phyloP scores from a whole-genome alignment of 257 asterid species.

The Solanum sitiens region DNA sequence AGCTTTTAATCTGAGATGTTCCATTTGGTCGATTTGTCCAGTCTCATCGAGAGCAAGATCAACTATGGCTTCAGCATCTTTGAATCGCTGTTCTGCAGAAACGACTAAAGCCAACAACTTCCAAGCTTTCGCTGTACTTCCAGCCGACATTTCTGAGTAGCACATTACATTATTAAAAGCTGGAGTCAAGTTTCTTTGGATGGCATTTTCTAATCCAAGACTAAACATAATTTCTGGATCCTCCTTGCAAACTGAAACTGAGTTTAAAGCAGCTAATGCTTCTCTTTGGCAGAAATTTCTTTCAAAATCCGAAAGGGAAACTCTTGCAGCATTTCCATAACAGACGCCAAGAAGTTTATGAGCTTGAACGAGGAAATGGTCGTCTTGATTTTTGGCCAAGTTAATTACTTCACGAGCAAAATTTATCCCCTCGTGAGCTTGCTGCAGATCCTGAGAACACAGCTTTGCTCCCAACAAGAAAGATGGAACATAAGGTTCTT shows the following conservation, averaged over 20 bases:
- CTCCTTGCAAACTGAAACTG: slow-evolving; percentile 11
- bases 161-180: slow-evolving; percentile 52
- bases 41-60: slow-evolving; percentile 80
- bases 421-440: slow-evolving; percentile 40
- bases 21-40: slow-evolving; percentile 46
- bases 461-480: slow-evolving; percentile 74
- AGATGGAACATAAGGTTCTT: slow-evolving; percentile 37
- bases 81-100: slow-evolving; percentile 63
- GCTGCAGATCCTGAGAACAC: slow-evolving; percentile 44
- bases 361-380: slow-evolving; percentile 44
- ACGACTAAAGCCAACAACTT: slow-evolving; percentile 61
- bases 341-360: slow-evolving; percentile 70
- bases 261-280: slow-evolving; percentile 35
- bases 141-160: slow-evolving; percentile 41
- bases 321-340: slow-evolving; percentile 64
- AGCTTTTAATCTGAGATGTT: slow-evolving; percentile 71
- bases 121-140: slow-evolving; percentile 62
- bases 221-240: slow-evolving; percentile 52
- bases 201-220: slow-evolving; percentile 61
- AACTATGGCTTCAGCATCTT: slow-evolving; percentile 64
- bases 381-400: slow-evolving; percentile 14
- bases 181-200: slow-evolving; percentile 48
- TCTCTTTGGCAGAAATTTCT: slow-evolving; percentile 43
- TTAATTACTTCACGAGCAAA: slow-evolving; percentile 43
- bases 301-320: slow-evolving; percentile 48